These are phyloP conservation scores for Phytophthora sp. DNA, from an alignment of 352 stramenopile species.

Conservation along the genomic window DNA sequence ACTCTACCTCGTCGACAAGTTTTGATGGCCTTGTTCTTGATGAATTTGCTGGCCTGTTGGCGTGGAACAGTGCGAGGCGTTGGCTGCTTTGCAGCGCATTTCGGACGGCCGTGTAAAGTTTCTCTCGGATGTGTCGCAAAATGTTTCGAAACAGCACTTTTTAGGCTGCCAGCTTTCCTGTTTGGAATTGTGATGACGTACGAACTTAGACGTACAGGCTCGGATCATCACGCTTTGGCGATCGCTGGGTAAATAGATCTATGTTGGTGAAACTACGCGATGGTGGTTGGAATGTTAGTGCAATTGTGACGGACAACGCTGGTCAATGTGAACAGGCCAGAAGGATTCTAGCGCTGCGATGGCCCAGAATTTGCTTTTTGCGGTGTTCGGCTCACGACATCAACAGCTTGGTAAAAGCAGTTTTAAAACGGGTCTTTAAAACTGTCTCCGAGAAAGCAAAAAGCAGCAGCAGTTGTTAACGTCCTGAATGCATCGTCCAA, in stretches of 20 bases:
- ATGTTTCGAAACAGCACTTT: constrained; percentile 1
- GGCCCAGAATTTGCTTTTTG: too few relatives aligned
- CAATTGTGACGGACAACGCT: too few relatives aligned
- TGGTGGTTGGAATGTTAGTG: too few relatives aligned
- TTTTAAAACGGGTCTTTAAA: background rate
- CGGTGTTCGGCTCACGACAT: background rate
- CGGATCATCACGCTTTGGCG: too few relatives aligned
- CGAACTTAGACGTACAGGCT: too few relatives aligned
- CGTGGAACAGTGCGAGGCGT: background rate
- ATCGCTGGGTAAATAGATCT: too few relatives aligned
- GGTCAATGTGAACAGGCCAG: too few relatives aligned
- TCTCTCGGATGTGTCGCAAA: background rate
- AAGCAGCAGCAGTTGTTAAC: background rate
- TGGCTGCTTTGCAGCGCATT: background rate
- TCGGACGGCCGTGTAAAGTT: background rate
- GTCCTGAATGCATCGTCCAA: background rate
- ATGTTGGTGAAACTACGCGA: too few relatives aligned
- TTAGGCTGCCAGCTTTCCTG: background rate
- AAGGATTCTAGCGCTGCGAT: too few relatives aligned
- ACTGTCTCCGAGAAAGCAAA: background rate
- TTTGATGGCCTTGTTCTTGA: background rate
- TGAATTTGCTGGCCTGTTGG: background rate
- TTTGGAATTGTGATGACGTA: background rate
- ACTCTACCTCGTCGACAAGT: constrained; percentile 2
- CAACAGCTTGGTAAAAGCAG: background rate